A percentile compares a stretch with the other conserved stretches of the same genome.
These are phyloP conservation scores for thale cress (Arabidopsis thaliana) DNA, from an alignment of 345 rosid species.

Conservation along the genomic window TAIR10.1 NC_003074.8:22485501-22486000, in stretches of 20 bases:
- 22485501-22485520: slow-evolving; percentile 81
- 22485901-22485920: slow-evolving; percentile 87
- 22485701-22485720: slow-evolving; percentile 95
- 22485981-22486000: slow-evolving; percentile 95
- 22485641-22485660: slow-evolving; percentile 63
- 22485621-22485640: slow-evolving; percentile 45
- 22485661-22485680: slow-evolving; percentile 70
- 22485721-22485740: slow-evolving; percentile 99
- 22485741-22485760: slow-evolving; percentile 95
- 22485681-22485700: slow-evolving; percentile 72
- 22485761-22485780: slow-evolving; percentile 98
- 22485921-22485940: slow-evolving; percentile 95
- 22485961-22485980: slow-evolving; percentile 97
- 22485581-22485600: slow-evolving; percentile 70
- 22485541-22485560: slow-evolving; percentile 86
- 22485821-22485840: slow-evolving; percentile 98
- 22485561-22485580: slow-evolving; percentile 74
- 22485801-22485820: slow-evolving; percentile 89
- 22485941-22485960: slow-evolving; percentile 95
- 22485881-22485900: slow-evolving; percentile 96
- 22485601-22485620: slow-evolving; percentile 51
- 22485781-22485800: slow-evolving; percentile 80
- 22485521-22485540: slow-evolving; percentile 75
- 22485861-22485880: slow-evolving; percentile 95
- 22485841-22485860: slow-evolving; percentile 95